Conservation (phyloP, 1,284 basidiomycete species). For the Butyriboletus appendiculatus region DNA sequence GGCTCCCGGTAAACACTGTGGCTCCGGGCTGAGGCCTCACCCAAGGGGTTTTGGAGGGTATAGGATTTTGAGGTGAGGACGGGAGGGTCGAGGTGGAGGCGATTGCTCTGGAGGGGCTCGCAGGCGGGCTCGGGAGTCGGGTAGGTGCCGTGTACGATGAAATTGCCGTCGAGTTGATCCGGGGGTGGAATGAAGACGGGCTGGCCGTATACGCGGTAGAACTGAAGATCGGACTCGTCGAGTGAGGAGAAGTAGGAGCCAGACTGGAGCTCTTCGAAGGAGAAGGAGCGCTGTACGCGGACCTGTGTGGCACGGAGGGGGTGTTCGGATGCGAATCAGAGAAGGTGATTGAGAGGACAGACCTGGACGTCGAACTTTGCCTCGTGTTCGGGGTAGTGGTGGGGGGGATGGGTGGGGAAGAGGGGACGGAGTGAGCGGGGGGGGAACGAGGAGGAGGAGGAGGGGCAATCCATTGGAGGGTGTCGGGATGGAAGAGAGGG, state of each 20-base stretch:
- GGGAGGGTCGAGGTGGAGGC: constrained; percentile 5
- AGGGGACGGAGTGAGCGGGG: too few relatives aligned
- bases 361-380: constrained; percentile 31
- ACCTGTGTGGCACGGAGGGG: constrained; percentile 18
- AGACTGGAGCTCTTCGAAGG: constrained; percentile 37
- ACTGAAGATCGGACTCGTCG: constrained; percentile 36
- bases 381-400: constrained; percentile 13
- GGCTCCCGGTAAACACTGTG: not conserved
- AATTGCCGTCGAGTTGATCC: constrained; percentile 21
- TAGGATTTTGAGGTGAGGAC: constrained; percentile 30
- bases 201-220: constrained; percentile 34
- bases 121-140: not conserved
- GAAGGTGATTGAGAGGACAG: not conserved
- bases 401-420: not conserved
- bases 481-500: constrained; percentile 5
- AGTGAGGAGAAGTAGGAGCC: constrained; percentile 31
- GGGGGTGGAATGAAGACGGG: constrained; percentile 32
- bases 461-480: constrained; percentile 18
- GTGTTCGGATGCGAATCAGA: not conserved
- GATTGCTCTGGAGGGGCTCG: not conserved
- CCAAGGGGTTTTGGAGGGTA: constrained; percentile 30
- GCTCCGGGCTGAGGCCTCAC: constrained; percentile 8
- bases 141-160: constrained; percentile 15
- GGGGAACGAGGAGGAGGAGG: not conserved
- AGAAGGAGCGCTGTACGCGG: constrained; percentile 33